These are phyloP conservation scores for Cryptococcus sp. DNA, from an alignment of 1,284 basidiomycete species.

Conservation along the genomic window DNA sequence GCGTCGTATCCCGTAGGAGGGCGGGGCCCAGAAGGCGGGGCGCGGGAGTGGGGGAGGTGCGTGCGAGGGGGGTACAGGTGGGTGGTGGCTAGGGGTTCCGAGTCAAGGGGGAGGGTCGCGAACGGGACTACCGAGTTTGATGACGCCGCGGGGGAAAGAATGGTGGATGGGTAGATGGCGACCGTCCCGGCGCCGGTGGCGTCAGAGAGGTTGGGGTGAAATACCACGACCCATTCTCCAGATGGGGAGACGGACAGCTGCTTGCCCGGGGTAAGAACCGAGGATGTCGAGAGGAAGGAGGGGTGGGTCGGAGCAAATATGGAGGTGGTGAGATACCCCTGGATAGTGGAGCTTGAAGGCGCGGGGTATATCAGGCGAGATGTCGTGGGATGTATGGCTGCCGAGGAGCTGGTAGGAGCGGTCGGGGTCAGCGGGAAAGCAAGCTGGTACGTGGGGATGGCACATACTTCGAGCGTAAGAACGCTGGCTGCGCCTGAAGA, in stretches of 20 bases:
- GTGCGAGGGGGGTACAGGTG: slow-evolving; percentile 35
- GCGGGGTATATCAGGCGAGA: no score
- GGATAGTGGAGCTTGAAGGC: no score
- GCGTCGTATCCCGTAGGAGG: slow-evolving; percentile 21
- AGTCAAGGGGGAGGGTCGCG: slow-evolving; percentile 24
- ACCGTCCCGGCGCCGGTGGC: slow-evolving; percentile 22
- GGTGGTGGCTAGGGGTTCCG: slow-evolving; percentile 23
- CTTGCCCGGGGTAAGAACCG: slow-evolving; percentile 18
- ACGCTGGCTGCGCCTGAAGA: no score
- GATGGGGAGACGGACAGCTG: slow-evolving; percentile 31
- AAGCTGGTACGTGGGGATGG: no score
- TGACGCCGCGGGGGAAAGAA: slow-evolving; percentile 25
- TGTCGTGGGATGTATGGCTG: no score
- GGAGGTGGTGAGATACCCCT: no score
- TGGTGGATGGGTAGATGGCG: slow-evolving; percentile 23
- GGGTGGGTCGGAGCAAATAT: slow-evolving; percentile 12
- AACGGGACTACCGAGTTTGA: slow-evolving; percentile 18
- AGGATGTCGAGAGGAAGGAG: slow-evolving; percentile 21
- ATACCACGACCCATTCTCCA: slow-evolving; percentile 35
- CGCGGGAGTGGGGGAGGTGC: slow-evolving; percentile 14
- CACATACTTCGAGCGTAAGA: no score
- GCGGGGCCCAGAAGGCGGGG: slow-evolving; percentile 27
- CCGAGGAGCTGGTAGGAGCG: no score
- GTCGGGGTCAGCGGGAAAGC: no score
- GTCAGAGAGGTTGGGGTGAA: slow-evolving; percentile 20